Evolutionary conservation across 2,329 filamentous ascomycete genomes (phyloP).

Genomic region (Rutstroemia sp.): DNA sequence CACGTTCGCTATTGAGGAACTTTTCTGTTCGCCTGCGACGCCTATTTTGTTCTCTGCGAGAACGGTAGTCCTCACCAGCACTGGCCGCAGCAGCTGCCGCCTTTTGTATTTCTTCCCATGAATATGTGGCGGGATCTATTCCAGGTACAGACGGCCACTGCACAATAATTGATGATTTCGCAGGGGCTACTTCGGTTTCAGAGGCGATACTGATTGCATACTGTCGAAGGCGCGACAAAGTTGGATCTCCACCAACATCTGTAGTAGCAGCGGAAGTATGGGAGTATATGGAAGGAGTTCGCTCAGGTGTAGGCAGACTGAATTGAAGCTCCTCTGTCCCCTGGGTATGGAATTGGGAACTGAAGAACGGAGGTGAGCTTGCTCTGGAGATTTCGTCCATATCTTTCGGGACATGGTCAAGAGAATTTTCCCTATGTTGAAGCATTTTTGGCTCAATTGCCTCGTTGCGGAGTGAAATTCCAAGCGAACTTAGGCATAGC

Average conservation of each 20-base stretch:
- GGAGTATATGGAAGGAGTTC: slow-evolving; percentile 25
- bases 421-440: neutral
- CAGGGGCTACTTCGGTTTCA: slow-evolving; percentile 18
- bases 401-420: slow-evolving; percentile 6
- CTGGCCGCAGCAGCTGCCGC: slow-evolving; percentile 11
- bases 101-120: slow-evolving; percentile 22
- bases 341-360: slow-evolving; percentile 15
- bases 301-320: slow-evolving; percentile 18
- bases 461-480: slow-evolving; percentile 20
- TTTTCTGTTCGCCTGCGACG: slow-evolving; percentile 27
- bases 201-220: slow-evolving; percentile 29
- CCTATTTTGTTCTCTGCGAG: slow-evolving; percentile 22
- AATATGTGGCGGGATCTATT: slow-evolving; percentile 30
- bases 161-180: slow-evolving; percentile 26
- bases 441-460: slow-evolving; percentile 1
- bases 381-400: slow-evolving; percentile 11
- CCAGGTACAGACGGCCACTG: slow-evolving; percentile 32
- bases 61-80: slow-evolving; percentile 17
- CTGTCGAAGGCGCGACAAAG: slow-evolving; percentile 30
- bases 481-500: slow-evolving; percentile 26
- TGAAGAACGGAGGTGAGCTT: slow-evolving; percentile 16
- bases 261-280: slow-evolving; percentile 16
- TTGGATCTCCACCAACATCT: slow-evolving; percentile 25
- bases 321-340: slow-evolving; percentile 8
- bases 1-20: slow-evolving; percentile 23